Conservation (phyloP, 257 asterid species). For the Petunia axillaris region DNA sequence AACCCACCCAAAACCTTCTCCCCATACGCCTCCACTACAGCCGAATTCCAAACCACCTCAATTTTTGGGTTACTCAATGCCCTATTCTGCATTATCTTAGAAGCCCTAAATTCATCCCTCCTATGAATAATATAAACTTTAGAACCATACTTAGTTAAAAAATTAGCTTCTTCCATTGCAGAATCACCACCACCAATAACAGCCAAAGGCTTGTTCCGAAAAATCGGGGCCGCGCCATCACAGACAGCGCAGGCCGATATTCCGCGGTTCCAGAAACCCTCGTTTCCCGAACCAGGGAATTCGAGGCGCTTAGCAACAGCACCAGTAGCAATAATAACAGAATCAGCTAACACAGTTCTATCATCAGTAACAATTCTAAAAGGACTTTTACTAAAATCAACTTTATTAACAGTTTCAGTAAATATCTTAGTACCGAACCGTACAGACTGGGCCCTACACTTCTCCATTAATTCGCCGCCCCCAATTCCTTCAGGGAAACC, state of each 20-base stretch:
- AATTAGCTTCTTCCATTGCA: conserved; percentile 96
- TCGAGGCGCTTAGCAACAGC: conserved; percentile 80
- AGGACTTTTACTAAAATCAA: conserved; percentile 64
- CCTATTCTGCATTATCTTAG: conserved; percentile 87
- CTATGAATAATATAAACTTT: conserved; percentile 84
- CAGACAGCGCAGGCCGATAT: conserved; percentile 97
- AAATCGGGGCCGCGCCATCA: conserved; percentile 93
- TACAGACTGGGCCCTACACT: conserved; percentile 62
- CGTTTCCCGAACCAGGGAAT: conserved; percentile 66
- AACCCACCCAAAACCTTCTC: conserved; percentile 67
- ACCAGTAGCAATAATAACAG: conserved; percentile 82
- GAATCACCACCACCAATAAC: conserved; percentile 99
- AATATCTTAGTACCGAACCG: conserved; percentile 69
- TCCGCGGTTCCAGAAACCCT: conserved; percentile 81
- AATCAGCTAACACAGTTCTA: conserved; percentile 71
- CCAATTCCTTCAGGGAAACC: conserved; percentile 85
- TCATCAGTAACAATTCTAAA: conserved; percentile 60
- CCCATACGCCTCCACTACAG: conserved; percentile 80
- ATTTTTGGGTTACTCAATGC: conserved; percentile 68
- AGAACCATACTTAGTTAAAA: conserved; percentile 88
- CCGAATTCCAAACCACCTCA: conserved; percentile 75
- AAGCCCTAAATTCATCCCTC: conserved; percentile 86
- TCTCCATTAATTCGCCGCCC: conserved; percentile 76
- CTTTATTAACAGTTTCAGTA: conserved; percentile 76
- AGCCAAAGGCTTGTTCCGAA: conserved; percentile 78